Base-by-base conservation (phyloP, 306 rosid species). In the Styphnolobium japonicum region DNA sequence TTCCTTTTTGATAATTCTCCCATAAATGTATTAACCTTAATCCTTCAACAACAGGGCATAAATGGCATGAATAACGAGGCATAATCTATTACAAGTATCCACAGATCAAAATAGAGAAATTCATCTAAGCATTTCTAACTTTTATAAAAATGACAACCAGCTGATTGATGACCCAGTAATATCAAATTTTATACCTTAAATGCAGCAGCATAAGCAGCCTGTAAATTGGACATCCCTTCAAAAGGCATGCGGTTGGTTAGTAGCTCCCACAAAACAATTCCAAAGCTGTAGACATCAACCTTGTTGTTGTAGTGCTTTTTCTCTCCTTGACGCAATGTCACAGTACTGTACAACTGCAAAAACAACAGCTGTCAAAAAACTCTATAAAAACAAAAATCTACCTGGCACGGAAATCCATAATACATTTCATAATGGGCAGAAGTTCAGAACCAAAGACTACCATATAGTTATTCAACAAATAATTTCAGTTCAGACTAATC, bases 121-220 rank as follows among this genome's bases (percentile, higher is more conserved):
- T 9, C 49, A 36, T 36, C 0, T 1, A 7, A 19, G 71, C 29
- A 34, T 36, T 63, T 63, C 4, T 16, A 37, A 64, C 42, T 40
- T n/a, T n/a, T n/a, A n/a, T n/a, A 21, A 66, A 73, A 81, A 72
- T 67, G 27, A 75, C 4, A 69, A 79, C 6, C 31, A 45, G 56
- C 67, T 5, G 76, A 64, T 52, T 64, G 37, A 84, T 65, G 68
- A 56, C 19, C 1, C 9, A 29, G 31, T 56, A 9, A 64, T 60
- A 21, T 70, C 27, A 34, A 43, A 39, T 58, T 78, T 33, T 74
- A 69, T 81, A 95, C 99, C 99, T 95, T 95, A 79, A 95, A 95
- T 43, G 99, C 99, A 81, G 98, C 98, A 66, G 98, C 98, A 83
- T 95, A 95, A 39, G 98, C 98, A 66, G 99, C 99, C 85, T 95